Evolutionary conservation across 495 filamentous ascomycete species (phyloP), one percentile per base, ranked within the genome.

Genomic region (Bacidia rubella): DNA sequence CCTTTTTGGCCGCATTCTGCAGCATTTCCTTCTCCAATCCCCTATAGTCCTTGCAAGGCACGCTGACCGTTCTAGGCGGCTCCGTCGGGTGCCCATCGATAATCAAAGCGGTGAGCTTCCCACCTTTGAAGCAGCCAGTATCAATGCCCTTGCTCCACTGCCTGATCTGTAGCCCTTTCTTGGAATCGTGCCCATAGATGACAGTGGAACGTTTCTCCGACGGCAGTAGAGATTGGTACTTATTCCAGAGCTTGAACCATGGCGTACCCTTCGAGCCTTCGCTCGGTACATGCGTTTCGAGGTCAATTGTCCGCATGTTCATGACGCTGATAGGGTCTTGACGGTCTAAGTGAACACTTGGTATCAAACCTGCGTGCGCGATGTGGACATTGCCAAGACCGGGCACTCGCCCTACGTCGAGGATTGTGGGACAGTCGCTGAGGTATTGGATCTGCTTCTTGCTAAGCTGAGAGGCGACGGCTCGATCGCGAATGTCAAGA

Each of bases 111-210:
- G 84, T 86, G 53, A 96, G 61, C 51, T 74, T 71, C 0, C 79
- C 81, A 7, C 86, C 88, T 50, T 79, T 77, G 10, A 85, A 77
- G 62, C 90, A 96, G 1, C 81, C 83, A 0, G 80, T 80, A 63
- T 97, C 92, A 20, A 98, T 70, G 1, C 92, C 92, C 61, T 87
- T 87, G 40, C 81, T 83, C 63, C 88, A 93, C 26, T 67, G 67
- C 42, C 75, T 65, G 5, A 85, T 65, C 39, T 82, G 78, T 17
- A 94, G 73, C 0, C 85, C 86, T 0, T 68, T 63, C 39, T 78
- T 79, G 38, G 86, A 76, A 63, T 97, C 86, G 62, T 98, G 92
- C 2, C 90, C 92, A 62, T 95, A 98, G 45, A 85, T 72, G 20
- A 92, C 78, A 19, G 83, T 82, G 41, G 59, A 56, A 44, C 58